Base-by-base conservation (phyloP, 1,284 basidiomycete species). In the Rhodotorula sp. region DNA sequence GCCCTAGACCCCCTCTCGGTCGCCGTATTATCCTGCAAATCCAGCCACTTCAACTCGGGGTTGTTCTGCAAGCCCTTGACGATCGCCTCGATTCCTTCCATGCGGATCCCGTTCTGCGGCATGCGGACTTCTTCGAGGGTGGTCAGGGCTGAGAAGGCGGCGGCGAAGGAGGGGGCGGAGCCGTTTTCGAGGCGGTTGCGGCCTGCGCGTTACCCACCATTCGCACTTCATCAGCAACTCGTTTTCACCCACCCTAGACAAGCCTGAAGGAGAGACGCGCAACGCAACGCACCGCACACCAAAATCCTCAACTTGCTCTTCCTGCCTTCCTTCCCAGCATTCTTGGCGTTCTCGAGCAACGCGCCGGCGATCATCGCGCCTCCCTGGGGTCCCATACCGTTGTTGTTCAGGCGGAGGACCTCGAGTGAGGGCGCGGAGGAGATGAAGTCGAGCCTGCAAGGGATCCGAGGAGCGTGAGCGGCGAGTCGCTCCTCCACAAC, bases 81-180 rank as follows among this genome's bases (percentile, higher is more conserved):
- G 55, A 99, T 86, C 22, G 87, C 86, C n/a, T 86, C 86, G 77
- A 97, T 90, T 11, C 96, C 95, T 72, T 90, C 89, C 89, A 92
- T 93, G 74, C 94, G 86, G 77, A 99, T 98, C 4, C 94, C 96
- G 78, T 99, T 98, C 83, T 99, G 94, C 51, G 91, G 91, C 88
- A 99, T 90, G 74, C 90, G 86, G 48, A 99, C 90, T 77, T 97
- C 92, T 59, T 84, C 83, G 32, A 99, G 85, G 17, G 86, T 86
- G 13, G 75, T 88, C 79, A 97, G 94, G 49, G 88, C 90, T 11
- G 87, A 87, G 76, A 95, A 96, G 2, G 94, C 94, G 58, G 88
- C 85, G 2, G 92, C 92, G 90, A 93, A 98, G 11, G 85, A 84
- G 1, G 83, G 76, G 0, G 95, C 91, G 2, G 89, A 90, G 52